Percentiles rank a stretch among this genome's conserved stretches.
These are phyloP conservation scores for Graphilbum sp. DNA, from an alignment of 2,329 filamentous ascomycete genomes.

Conservation along the genomic window DNA sequence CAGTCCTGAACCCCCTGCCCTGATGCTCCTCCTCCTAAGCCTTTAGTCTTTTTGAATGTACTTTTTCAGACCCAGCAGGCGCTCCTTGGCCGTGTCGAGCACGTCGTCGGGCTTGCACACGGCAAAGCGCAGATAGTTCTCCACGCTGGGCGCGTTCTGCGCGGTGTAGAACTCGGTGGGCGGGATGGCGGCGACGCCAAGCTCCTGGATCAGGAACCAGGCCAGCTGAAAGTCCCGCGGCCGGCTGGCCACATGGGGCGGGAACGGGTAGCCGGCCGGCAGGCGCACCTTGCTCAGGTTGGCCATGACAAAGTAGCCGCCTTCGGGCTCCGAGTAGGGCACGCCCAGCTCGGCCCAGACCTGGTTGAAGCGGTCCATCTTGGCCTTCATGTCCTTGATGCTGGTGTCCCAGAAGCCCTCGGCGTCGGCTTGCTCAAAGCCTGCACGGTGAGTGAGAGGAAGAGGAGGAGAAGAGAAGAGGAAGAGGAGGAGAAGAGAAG, in stretches of 20 bases:
- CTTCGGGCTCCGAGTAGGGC: constrained; percentile 82
- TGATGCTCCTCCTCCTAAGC: neutral
- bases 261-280: constrained; percentile 74
- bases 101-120: constrained; percentile 92
- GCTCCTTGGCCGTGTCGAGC: constrained; percentile 60
- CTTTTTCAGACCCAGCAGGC: constrained; percentile 55
- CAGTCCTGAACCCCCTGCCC: too few species aligned
- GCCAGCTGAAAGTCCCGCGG: constrained; percentile 87
- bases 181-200: constrained; percentile 89
- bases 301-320: constrained; percentile 92
- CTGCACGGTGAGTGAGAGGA: constrained; percentile 10
- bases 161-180: constrained; percentile 96
- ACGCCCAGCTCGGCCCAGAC: constrained; percentile 61
- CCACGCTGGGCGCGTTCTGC: constrained; percentile 63
- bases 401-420: constrained; percentile 78
- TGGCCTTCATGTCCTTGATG: constrained; percentile 73
- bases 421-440: constrained; percentile 77
- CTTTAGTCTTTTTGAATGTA: constrained; percentile 32
- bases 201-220: constrained; percentile 94
- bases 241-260: constrained; percentile 67
- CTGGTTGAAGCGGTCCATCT: constrained; percentile 75
- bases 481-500: too few species aligned
- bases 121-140: constrained; percentile 88
- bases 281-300: constrained; percentile 82
- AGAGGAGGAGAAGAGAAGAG: too few species aligned